A percentile compares a stretch with the other conserved stretches of the same genome.
Conservation (phyloP, 2,329 filamentous ascomycete species). For the Remersonia thermophila region DNA sequence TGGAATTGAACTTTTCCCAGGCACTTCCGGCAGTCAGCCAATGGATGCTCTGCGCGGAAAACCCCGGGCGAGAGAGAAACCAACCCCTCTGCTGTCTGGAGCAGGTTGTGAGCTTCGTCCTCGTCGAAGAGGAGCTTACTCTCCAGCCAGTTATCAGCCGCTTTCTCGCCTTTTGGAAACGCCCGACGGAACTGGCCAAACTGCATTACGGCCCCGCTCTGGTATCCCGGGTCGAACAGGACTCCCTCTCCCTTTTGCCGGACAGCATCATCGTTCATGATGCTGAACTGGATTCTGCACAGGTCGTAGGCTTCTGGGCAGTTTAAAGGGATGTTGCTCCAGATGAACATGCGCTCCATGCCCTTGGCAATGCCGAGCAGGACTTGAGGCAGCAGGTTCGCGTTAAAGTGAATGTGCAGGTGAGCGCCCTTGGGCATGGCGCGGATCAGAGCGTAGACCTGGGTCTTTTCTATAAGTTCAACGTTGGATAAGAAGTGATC, state of each 20-base stretch:
- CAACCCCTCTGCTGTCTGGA: slow-evolving; percentile 43
- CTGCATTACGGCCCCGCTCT: slow-evolving; percentile 30
- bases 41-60: not conserved
- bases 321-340: slow-evolving; percentile 42
- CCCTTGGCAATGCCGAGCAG: slow-evolving; percentile 43
- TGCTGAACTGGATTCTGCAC: slow-evolving; percentile 52
- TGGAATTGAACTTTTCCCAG: slow-evolving; percentile 53
- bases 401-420: slow-evolving; percentile 67
- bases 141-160: slow-evolving; percentile 41
- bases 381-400: slow-evolving; percentile 50
- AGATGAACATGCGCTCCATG: slow-evolving; percentile 57
- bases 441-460: slow-evolving; percentile 43
- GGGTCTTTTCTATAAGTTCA: slow-evolving; percentile 41
- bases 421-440: slow-evolving; percentile 60
- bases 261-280: slow-evolving; percentile 24
- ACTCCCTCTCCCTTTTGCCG: slow-evolving; percentile 25
- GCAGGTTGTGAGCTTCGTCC: slow-evolving; percentile 42
- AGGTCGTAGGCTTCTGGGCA: slow-evolving; percentile 28
- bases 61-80: slow-evolving; percentile 12
- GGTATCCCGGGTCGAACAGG: slow-evolving; percentile 39
- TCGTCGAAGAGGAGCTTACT: slow-evolving; percentile 51
- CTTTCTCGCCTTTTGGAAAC: slow-evolving; percentile 17
- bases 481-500: slow-evolving; percentile 49
- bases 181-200: slow-evolving; percentile 29
- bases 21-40: slow-evolving; percentile 6